A percentile compares a stretch with the other conserved stretches of the same genome.
These are phyloP conservation scores for Candida vaughaniae DNA, from an alignment of 805 yeast species.

Conservation along the genomic window DNA sequence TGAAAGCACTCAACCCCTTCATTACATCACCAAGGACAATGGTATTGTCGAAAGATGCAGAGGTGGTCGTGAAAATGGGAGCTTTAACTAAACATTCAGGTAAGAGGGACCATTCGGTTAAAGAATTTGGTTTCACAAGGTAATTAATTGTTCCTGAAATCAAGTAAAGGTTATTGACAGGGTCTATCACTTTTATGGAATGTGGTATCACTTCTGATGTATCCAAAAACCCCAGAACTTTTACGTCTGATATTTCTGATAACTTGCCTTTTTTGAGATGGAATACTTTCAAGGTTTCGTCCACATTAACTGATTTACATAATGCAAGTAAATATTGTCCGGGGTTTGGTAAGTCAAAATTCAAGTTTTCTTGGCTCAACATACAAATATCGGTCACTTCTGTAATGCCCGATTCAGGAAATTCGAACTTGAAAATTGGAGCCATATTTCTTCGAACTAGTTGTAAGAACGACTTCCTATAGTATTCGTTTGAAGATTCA, in stretches of 20 bases:
- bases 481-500: conserved; percentile 13
- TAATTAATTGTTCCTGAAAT: conserved; percentile 19
- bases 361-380: conserved; percentile 2
- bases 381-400: conserved; percentile 21
- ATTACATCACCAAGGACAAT: conserved; percentile 18
- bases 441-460: conserved; percentile 16
- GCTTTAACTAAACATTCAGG: conserved; percentile 10
- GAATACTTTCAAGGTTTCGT: conserved; percentile 13
- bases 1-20: conserved; percentile 14
- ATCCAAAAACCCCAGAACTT: conserved; percentile 13
- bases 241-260: conserved; percentile 7
- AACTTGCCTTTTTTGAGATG: conserved; percentile 12
- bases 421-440: conserved; percentile 9
- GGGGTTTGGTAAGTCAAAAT: background rate
- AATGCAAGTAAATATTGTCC: conserved; percentile 15
- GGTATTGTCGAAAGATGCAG: background rate
- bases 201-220: conserved; percentile 11
- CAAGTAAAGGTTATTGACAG: conserved; percentile 12
- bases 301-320: conserved; percentile 10
- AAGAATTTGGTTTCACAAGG: conserved; percentile 7
- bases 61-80: conserved; percentile 11
- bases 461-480: conserved; percentile 16
- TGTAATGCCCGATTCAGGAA: conserved; percentile 8
- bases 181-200: conserved; percentile 15
- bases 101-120: conserved; percentile 14